phyloP scores from a whole-genome alignment of 2,329 filamentous ascomycete genomes.

The Scedosporium dehoogii region DNA sequence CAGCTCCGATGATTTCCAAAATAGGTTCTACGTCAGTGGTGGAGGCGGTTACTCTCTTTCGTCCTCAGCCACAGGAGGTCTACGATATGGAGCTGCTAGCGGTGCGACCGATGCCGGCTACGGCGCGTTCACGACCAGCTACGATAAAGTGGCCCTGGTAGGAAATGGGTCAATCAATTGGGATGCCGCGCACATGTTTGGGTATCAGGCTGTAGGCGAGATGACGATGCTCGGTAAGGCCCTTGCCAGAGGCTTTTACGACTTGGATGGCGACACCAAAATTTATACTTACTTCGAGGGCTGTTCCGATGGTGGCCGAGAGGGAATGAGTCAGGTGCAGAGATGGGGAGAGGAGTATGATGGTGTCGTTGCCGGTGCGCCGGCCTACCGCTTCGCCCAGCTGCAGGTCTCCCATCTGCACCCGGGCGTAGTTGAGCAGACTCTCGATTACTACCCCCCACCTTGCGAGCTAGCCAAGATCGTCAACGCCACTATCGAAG shows the following conservation, averaged over 20 bases:
- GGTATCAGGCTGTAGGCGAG: slow-evolving; percentile 40
- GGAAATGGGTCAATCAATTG: slow-evolving; percentile 43
- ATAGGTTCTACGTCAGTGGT: slow-evolving; percentile 33
- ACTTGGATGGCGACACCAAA: slow-evolving; percentile 10
- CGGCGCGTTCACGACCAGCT: slow-evolving; percentile 27
- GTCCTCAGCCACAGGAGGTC: slow-evolving; percentile 18
- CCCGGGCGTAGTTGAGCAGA: slow-evolving; percentile 26
- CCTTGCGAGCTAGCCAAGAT: slow-evolving; percentile 38
- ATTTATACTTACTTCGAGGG: slow-evolving; percentile 43
- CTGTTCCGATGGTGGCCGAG: slow-evolving; percentile 36
- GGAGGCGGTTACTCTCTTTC: slow-evolving; percentile 33
- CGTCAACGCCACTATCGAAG: slow-evolving; percentile 41
- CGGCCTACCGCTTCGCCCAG: slow-evolving; percentile 32
- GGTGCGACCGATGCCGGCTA: slow-evolving; percentile 34
- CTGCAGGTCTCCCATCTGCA: slow-evolving; percentile 31
- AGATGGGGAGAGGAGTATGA: slow-evolving; percentile 30
- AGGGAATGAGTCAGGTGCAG: slow-evolving; percentile 36
- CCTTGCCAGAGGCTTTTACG: slow-evolving; percentile 30
- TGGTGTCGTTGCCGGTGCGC: slow-evolving; percentile 33
- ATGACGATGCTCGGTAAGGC: slow-evolving; percentile 32
- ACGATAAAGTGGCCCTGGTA: slow-evolving; percentile 26
- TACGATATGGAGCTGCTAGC: slow-evolving; percentile 25
- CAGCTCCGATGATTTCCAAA: slow-evolving; percentile 26
- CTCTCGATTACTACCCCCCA: slow-evolving; percentile 29
- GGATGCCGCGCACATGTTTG: slow-evolving; percentile 38